Evolutionary conservation across 108 stramenopile species (phyloP), one percentile per base, ranked within the genome.

Genomic region (Fragilariopsis cylindrus): DNA sequence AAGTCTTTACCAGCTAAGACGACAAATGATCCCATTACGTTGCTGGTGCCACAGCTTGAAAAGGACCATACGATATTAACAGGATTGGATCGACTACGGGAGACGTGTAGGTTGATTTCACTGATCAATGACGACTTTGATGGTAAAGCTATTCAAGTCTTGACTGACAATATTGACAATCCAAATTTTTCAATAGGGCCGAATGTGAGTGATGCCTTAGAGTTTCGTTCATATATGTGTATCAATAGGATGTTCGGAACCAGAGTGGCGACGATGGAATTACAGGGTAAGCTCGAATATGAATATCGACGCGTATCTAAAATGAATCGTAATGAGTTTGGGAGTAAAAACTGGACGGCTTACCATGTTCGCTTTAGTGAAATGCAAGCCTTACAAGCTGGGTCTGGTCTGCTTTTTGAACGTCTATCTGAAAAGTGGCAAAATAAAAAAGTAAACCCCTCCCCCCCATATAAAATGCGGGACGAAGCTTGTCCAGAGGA

Each of bases 51-150:
- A 50, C 46, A 76, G 46, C 48, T 74, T 48, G 50, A 47, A 4
- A 40, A 41, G 7, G 65, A 89, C 72, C 82, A 72, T 13, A 70
- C 76, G 4, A 65, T 69, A 19, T 46, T 89, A 42, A 48, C 40
- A 7, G 71, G 70, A 12, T 3, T 62, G 8, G 47, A 58, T 15
- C 54, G 49, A 12, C 52, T 70, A 9, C 57, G 85, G 45, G 72
- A 86, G 5, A 87, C 88, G 5, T 95, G 93, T 71, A 85, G 93
- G 13, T 64, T 95, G 18, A 81, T 95, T 7, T 83, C 87, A 49
- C 67, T 92, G 58, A 87, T 80, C 19, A 76, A 70, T 15, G 71
- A 73, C 43, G 93, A 95, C 73, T 82, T 88, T 42, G 75, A 86
- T 19, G 87, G 90, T 4, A 74, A 72, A 2, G 88, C 91, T 5